Percentiles rank a stretch among this genome's conserved stretches.
Conservation (phyloP, 1,284 basidiomycete genomes). For the Moesziomyces sp. region DNA sequence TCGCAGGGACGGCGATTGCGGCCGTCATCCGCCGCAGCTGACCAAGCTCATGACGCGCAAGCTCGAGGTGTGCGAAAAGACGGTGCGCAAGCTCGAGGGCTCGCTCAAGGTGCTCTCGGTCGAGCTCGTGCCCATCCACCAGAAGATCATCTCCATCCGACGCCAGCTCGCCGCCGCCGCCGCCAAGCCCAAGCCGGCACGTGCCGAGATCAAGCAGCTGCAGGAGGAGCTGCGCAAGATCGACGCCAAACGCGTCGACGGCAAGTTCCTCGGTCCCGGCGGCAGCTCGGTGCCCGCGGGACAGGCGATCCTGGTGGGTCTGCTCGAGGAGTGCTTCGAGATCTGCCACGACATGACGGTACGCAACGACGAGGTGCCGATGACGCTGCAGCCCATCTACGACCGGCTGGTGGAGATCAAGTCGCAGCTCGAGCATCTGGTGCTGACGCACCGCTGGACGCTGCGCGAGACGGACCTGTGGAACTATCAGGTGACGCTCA, state of each 20-base stretch:
- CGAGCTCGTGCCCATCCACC: slow-evolving; percentile 67
- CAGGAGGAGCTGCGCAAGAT: slow-evolving; percentile 94
- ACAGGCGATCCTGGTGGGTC: slow-evolving; percentile 76
- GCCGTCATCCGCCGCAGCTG: slow-evolving; percentile 85
- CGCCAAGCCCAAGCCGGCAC: slow-evolving; percentile 83
- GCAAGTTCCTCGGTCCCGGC: slow-evolving; percentile 92
- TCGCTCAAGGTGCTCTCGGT: slow-evolving; percentile 66
- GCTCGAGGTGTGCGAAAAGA: slow-evolving; percentile 80
- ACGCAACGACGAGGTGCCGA: slow-evolving; percentile 88
- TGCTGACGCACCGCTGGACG: slow-evolving; percentile 96
- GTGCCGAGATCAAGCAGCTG: slow-evolving; percentile 87
- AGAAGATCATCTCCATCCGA: slow-evolving; percentile 86
- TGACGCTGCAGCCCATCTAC: slow-evolving; percentile 89
- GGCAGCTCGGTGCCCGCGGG: slow-evolving; percentile 86
- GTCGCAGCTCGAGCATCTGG: slow-evolving; percentile 85
- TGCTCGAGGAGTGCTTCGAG: slow-evolving; percentile 97
- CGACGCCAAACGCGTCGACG: slow-evolving; percentile 86
- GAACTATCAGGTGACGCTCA: slow-evolving; percentile 87
- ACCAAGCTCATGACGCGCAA: slow-evolving; percentile 90
- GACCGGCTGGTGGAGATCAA: slow-evolving; percentile 89
- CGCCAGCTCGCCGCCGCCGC: slow-evolving; percentile 89
- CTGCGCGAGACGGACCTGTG: slow-evolving; percentile 86
- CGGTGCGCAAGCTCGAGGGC: slow-evolving; percentile 58
- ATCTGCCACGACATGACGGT: slow-evolving; percentile 95
- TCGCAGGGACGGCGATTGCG: slow-evolving; percentile 71